Percentiles rank a stretch among this genome's conserved stretches.
These are phyloP conservation scores for Metarhizium guizhouense DNA, from an alignment of 2,329 filamentous ascomycete species.

Conservation along the genomic window DNA sequence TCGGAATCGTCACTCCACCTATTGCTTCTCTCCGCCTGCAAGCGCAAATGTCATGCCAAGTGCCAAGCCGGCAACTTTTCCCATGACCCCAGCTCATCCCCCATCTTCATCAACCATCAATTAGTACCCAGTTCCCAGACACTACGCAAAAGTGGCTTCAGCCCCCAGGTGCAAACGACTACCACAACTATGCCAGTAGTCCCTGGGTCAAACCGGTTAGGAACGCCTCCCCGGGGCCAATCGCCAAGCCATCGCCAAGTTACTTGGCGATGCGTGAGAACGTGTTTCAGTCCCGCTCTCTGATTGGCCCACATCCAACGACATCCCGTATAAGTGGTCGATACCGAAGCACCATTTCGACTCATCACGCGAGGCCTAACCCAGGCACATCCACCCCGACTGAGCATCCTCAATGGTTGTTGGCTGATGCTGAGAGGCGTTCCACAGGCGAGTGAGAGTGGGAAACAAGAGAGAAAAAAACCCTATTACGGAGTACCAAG, in stretches of 20 bases:
- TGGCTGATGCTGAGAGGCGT: not conserved
- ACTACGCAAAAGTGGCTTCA: not conserved
- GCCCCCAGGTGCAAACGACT: not conserved
- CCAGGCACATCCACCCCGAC: not conserved
- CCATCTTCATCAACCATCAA: too few relatives aligned
- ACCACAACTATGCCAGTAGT: not conserved
- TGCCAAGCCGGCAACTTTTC: constrained; percentile 4
- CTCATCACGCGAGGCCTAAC: not conserved
- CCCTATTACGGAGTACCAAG: not conserved
- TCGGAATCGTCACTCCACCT: not conserved
- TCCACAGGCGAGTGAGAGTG: not conserved
- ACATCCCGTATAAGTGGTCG: not conserved
- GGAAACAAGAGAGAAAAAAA: too few relatives aligned
- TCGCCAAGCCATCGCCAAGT: not conserved
- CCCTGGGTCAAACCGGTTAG: not conserved
- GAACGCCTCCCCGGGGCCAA: not conserved
- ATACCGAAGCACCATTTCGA: constrained; percentile 1
- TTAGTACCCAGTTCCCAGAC: not conserved
- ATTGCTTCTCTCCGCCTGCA: not conserved
- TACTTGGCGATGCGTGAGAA: not conserved
- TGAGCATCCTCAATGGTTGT: not conserved
- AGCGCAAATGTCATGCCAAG: not conserved
- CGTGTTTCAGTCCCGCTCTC: not conserved
- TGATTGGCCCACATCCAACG: not conserved
- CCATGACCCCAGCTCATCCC: constrained; percentile 2